These are phyloP conservation scores for Leccinum variicolor DNA, from an alignment of 768 basidiomycete species.

Conservation along the genomic window DNA sequence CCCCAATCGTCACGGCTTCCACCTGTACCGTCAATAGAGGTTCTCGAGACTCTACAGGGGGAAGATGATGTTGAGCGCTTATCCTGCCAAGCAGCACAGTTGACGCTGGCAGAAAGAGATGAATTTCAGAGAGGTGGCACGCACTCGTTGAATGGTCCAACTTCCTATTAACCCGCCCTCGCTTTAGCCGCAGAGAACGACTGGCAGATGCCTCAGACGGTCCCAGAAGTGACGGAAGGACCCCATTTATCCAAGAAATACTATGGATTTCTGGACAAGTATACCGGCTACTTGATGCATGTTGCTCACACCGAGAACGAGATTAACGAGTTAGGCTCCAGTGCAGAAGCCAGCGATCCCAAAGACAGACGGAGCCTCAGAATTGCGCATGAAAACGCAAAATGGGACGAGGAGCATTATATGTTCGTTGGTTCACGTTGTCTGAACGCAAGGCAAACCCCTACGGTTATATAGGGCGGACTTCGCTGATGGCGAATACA, in stretches of 20 bases:
- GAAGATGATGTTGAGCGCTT: constrained; percentile 39
- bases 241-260: constrained; percentile 41
- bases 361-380: constrained; percentile 54
- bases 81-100: constrained; percentile 37
- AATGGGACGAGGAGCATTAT: constrained; percentile 84
- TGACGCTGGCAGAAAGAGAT: constrained; percentile 50
- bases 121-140: constrained; percentile 56
- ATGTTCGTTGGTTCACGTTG: constrained; percentile 48
- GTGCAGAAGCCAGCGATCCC: constrained; percentile 54
- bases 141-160: not conserved
- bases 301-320: constrained; percentile 76
- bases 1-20: constrained; percentile 47
- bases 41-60: constrained; percentile 35
- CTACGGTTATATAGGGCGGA: constrained; percentile 58
- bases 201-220: constrained; percentile 71
- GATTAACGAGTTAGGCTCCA: constrained; percentile 70
- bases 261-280: constrained; percentile 76
- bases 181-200: constrained; percentile 67
- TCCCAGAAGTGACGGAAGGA: constrained; percentile 40
- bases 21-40: constrained; percentile 51
- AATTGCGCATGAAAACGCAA: constrained; percentile 61
- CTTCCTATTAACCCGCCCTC: constrained; percentile 1
- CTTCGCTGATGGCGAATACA: constrained; percentile 72
- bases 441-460: not conserved
- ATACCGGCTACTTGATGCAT: constrained; percentile 74